phyloP scores from a whole-genome alignment of 2,329 filamentous ascomycete genomes.

The Colletotrichum trifolii region DNA sequence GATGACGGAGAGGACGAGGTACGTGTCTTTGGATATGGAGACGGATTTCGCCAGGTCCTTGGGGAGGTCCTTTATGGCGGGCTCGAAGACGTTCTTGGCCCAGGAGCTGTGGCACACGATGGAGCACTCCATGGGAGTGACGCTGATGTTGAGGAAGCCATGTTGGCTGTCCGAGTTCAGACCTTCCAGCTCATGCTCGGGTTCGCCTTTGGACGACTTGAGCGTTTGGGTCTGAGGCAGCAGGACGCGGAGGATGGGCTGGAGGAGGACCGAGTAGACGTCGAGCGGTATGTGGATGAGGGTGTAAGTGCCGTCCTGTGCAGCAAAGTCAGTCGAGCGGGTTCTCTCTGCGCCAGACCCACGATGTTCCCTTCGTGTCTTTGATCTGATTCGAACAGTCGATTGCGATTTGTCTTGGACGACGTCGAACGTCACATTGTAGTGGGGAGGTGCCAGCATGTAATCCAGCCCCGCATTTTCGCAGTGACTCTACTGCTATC shows the following conservation, averaged over 20 bases:
- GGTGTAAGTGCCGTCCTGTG: slow-evolving; percentile 84
- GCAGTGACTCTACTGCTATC: slow-evolving; percentile 19
- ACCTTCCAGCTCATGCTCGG: slow-evolving; percentile 55
- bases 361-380: slow-evolving; percentile 3
- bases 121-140: slow-evolving; percentile 93
- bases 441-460: slow-evolving; percentile 1
- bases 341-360: too few relatives aligned
- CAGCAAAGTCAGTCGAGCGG: too few relatives aligned
- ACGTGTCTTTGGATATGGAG: slow-evolving; percentile 84
- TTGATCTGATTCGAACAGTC: slow-evolving; percentile 15
- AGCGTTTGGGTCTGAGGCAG: slow-evolving; percentile 70
- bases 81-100: slow-evolving; percentile 79
- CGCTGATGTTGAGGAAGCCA: slow-evolving; percentile 90
- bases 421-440: slow-evolving; percentile 13
- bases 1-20: slow-evolving; percentile 89
- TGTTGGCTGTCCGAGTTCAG: slow-evolving; percentile 68
- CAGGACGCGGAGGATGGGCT: slow-evolving; percentile 87
- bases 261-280: slow-evolving; percentile 81
- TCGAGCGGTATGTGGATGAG: slow-evolving; percentile 90
- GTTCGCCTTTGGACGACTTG: slow-evolving; percentile 48
- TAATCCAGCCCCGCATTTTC: slow-evolving; percentile 28
- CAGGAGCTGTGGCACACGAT: slow-evolving; percentile 86
- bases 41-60: slow-evolving; percentile 63
- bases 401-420: slow-evolving; percentile 4
- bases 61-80: slow-evolving; percentile 72